Evolutionary conservation across 2,329 filamentous ascomycete species (phyloP).

Genomic region (Cercospora citrullina): DNA sequence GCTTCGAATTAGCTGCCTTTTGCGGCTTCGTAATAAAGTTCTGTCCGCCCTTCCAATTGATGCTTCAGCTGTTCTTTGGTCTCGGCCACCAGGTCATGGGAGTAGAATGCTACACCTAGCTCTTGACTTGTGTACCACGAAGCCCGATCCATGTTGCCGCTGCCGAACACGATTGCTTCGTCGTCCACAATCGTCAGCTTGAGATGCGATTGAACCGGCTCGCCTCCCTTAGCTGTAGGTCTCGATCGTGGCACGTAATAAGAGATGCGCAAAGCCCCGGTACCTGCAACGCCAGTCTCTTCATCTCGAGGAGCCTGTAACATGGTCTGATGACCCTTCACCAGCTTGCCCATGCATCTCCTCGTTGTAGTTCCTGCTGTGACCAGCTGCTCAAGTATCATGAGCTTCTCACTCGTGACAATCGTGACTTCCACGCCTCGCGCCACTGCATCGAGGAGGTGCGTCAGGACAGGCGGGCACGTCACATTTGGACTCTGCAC

Average conservation of each 20-base stretch:
- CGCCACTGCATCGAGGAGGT: slow-evolving; percentile 60
- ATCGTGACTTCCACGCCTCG: slow-evolving; percentile 65
- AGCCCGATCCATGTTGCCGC: slow-evolving; percentile 80
- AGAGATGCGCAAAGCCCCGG: slow-evolving; percentile 58
- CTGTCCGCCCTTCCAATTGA: slow-evolving; percentile 24
- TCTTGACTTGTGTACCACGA: slow-evolving; percentile 89
- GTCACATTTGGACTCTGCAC: slow-evolving; percentile 81
- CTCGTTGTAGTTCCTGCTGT: slow-evolving; percentile 74
- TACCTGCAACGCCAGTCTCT: slow-evolving; percentile 47
- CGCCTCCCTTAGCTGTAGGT: slow-evolving; percentile 39
- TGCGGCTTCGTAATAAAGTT: slow-evolving; percentile 17
- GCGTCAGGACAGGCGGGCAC: slow-evolving; percentile 61
- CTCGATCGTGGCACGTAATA: slow-evolving; percentile 54
- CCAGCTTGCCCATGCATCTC: slow-evolving; percentile 61
- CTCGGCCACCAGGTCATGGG: slow-evolving; percentile 40
- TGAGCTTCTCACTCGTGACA: slow-evolving; percentile 39
- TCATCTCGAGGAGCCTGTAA: slow-evolving; percentile 35
- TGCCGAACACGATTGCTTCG: slow-evolving; percentile 68
- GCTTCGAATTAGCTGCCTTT: not conserved
- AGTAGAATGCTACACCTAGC: slow-evolving; percentile 64
- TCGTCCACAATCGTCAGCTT: slow-evolving; percentile 75
- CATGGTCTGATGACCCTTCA: slow-evolving; percentile 53
- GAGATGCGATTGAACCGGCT: slow-evolving; percentile 73
- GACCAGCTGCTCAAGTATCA: slow-evolving; percentile 71
- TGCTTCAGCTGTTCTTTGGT: slow-evolving; percentile 22